Base-by-base conservation (phyloP, 164 flowering plant genomes). In the Annona cherimola region DNA sequence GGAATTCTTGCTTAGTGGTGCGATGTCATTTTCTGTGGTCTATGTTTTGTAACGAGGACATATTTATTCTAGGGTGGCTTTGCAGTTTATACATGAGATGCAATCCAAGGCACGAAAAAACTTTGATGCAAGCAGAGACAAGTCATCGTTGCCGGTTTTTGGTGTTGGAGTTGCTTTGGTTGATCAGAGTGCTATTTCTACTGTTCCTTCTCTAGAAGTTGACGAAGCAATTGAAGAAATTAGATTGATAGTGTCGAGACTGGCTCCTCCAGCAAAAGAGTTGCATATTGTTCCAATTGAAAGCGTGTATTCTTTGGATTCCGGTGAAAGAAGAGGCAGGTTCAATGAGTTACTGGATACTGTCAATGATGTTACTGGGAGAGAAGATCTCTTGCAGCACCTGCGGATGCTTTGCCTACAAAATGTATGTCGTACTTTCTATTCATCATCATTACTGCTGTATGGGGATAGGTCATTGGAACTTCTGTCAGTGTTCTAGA, bases 31-130 rank as follows among this genome's bases (percentile, higher is more conserved):
- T n/a, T n/a, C n/a, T n/a, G n/a, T n/a, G n/a, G n/a, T n/a, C n/a
- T n/a, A n/a, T n/a, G n/a, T n/a, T n/a, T n/a, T n/a, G n/a, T n/a
- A n/a, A n/a, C 2, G 18, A 26, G 40, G 44, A 0, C 73, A 45
- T 12, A n/a, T 43, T 6, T 66, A 14, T 59, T 66, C 8, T 73
- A 93, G 99, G 92, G 94, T 93, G 81, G 94, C 86, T 77, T 73
- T 96, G 67, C 95, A 96, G 69, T 93, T 93, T 82, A 90, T 92
- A 11, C 97, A 93, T 77, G 99, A 96, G 82, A 79, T 93, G 91
- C 99, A 96, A 76, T 67, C 71, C 0, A 92, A 83, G 81, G 86
- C 97, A 61, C 92, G 83, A 63, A 85, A 77, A 81, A 93, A 93
- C 80, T 88, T 82, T 67, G 93, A 90, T 69, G 98, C 99, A 35